Percentiles rank a stretch among this genome's conserved stretches.
Evolutionary conservation across 2,329 filamentous ascomycete species (phyloP).

Genomic region (Chrysoporthe deuterocubensis): DNA sequence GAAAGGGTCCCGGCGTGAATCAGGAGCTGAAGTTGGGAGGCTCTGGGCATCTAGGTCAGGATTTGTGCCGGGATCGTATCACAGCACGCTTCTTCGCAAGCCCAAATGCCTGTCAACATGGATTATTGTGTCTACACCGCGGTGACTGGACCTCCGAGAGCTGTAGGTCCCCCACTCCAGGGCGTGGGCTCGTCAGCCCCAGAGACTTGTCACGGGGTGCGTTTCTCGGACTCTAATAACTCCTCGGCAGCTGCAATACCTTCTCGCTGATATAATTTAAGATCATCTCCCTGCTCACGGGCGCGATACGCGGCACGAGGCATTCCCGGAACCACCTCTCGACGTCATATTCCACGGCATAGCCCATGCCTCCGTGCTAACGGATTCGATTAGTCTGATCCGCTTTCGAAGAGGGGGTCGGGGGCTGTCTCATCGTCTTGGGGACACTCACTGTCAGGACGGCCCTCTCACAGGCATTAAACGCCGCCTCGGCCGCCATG

Average conservation of each 20-base stretch:
- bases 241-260: conserved; percentile 67
- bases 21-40: no score
- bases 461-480: conserved; percentile 64
- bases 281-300: conserved; percentile 74
- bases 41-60: no score
- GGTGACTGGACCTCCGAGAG: no score
- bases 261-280: conserved; percentile 74
- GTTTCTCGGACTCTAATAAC: conserved; percentile 49
- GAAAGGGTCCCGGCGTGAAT: no score
- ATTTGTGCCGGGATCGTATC: no score
- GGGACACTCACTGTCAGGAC: conserved; percentile 47
- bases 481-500: conserved; percentile 67
- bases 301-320: conserved; percentile 66
- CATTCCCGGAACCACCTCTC: conserved; percentile 69
- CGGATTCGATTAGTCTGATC: not conserved
- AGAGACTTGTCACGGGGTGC: no score
- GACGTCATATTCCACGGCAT: conserved; percentile 67
- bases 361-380: conserved; percentile 65
- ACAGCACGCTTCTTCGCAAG: no score
- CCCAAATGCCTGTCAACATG: not conserved
- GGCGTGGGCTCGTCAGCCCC: not conserved
- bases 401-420: no score
- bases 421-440: not conserved
- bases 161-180: no score
- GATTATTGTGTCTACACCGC: not conserved